phyloP scores from a whole-genome alignment of 1,139 yeast species.

The Zygosaccharomyces sapae region DNA sequence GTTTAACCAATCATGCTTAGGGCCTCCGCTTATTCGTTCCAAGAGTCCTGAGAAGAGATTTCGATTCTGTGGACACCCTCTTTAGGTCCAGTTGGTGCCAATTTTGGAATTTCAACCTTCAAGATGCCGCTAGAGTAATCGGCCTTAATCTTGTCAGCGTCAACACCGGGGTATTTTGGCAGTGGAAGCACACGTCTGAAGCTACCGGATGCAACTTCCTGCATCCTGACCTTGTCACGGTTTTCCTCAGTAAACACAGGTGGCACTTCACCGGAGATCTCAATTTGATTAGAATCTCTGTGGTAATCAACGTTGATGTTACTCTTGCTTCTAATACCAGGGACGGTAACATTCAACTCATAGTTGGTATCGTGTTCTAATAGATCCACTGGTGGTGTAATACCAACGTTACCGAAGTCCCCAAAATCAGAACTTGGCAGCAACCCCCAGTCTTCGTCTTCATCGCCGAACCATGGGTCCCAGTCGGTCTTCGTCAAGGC shows the following conservation, averaged over 20 bases:
- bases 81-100: conserved; percentile 28
- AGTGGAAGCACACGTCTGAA: conserved; percentile 41
- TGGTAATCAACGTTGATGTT: conserved; percentile 40
- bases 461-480: conserved; percentile 26
- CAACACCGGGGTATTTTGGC: conserved; percentile 39
- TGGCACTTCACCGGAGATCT: conserved; percentile 40
- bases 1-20: too few relatives aligned
- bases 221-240: conserved; percentile 34
- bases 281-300: conserved; percentile 39
- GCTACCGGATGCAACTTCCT: conserved; percentile 40
- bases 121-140: conserved; percentile 41
- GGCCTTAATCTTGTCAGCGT: conserved; percentile 42
- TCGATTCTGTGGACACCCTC: conserved; percentile 36
- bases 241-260: conserved; percentile 22
- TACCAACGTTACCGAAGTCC: conserved; percentile 17
- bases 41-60: conserved; percentile 32
- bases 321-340: conserved; percentile 42
- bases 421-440: conserved; percentile 12
- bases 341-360: conserved; percentile 40
- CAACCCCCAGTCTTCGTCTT: conserved; percentile 25
- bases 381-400: conserved; percentile 42
- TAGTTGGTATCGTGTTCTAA: conserved; percentile 40
- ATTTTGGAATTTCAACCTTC: conserved; percentile 40
- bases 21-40: conserved; percentile 9
- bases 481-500: conserved; percentile 11